phyloP scores from a whole-genome alignment of 2,329 filamentous ascomycete genomes.

The Escovopsis sp. region DNA sequence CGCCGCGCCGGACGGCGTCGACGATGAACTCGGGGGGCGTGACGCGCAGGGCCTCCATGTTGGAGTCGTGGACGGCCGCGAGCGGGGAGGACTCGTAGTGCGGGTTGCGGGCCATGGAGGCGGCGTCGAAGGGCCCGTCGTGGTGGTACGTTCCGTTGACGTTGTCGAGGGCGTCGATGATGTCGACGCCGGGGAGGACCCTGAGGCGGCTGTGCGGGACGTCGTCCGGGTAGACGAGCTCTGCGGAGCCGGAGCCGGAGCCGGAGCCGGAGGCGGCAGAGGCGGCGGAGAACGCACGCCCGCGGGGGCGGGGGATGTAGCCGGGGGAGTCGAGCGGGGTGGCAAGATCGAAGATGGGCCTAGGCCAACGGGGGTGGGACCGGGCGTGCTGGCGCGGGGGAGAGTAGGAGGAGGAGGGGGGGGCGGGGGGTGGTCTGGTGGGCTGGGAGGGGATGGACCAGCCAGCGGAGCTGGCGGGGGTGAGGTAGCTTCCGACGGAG shows the following conservation, averaged over 20 bases:
- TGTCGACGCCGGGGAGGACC: constrained; percentile 54
- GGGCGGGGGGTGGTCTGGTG: constrained; percentile 24
- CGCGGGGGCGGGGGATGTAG: constrained; percentile 6
- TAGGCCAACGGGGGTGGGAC: too few relatives aligned
- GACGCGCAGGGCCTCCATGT: constrained; percentile 62
- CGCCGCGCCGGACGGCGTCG: constrained; percentile 58
- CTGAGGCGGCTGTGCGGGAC: constrained; percentile 49
- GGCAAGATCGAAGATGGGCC: not conserved
- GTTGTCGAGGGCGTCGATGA: constrained; percentile 70
- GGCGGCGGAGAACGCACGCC: too few relatives aligned
- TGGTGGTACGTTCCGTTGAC: constrained; percentile 63
- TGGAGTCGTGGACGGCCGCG: constrained; percentile 59
- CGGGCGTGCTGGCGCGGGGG: too few relatives aligned
- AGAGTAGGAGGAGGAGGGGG: not conserved
- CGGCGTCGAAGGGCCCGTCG: constrained; percentile 79
- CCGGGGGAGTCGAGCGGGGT: constrained; percentile 1
- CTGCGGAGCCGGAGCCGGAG: constrained; percentile 9
- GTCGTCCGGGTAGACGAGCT: constrained; percentile 42
- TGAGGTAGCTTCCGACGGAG: not conserved
- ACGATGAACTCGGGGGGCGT: constrained; percentile 66
- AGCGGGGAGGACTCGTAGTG: constrained; percentile 51
- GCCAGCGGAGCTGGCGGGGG: constrained; percentile 39
- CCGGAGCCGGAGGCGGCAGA: too few relatives aligned
- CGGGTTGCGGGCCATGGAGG: constrained; percentile 58
- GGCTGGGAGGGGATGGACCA: constrained; percentile 32